Evolutionary conservation across 1,284 basidiomycete genomes (phyloP), one percentile per base, ranked within the genome.

Genomic region (Peniophora sp.): DNA sequence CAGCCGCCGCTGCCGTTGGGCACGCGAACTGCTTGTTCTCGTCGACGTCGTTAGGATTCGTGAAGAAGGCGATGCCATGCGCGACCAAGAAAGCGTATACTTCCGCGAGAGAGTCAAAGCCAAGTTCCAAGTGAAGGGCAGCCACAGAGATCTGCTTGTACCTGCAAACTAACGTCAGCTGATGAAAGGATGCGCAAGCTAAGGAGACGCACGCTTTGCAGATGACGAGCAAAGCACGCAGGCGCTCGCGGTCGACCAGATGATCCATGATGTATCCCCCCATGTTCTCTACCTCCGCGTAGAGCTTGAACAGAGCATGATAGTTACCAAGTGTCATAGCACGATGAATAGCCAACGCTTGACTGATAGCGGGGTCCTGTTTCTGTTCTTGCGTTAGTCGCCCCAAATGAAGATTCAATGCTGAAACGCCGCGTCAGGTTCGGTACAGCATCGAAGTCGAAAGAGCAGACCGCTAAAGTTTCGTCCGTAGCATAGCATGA

Each of bases 231-330:
- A 99, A 69, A 1, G 94, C 94, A 54, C 85, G 83, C 51, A 90
- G 79, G 51, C 97, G 75, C 71, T 98, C 97, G 57, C 97, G 81
- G 62, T 88, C 85, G 58, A 97, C 88, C 66, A 99, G 97, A 67
- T 98, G 94, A 68, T 99, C 96, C 92, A 99, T 97, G 63, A 99
- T 93, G 68, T 98, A 98, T 51, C 84, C 94, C 48, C 93, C 92
- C 97, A 99, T 98, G 65, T 96, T 96, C 41, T 95, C 95, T 43
- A 93, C 91, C 53, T 77, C 75, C 57, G 81, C 61, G 69, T 92
- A 99, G 47, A 95, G 73, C 55, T 83, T 78, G 72, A 98, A 99
- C 60, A 99, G 82, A 46, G 82, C 78, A 69, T 92, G 88, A 69
- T 98, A 99, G 68, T 99, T 99, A 63, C 91, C 92, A 64, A 90